phyloP scores from a whole-genome alignment of 2,329 filamentous ascomycete species.

The Coniella lustricola region DNA sequence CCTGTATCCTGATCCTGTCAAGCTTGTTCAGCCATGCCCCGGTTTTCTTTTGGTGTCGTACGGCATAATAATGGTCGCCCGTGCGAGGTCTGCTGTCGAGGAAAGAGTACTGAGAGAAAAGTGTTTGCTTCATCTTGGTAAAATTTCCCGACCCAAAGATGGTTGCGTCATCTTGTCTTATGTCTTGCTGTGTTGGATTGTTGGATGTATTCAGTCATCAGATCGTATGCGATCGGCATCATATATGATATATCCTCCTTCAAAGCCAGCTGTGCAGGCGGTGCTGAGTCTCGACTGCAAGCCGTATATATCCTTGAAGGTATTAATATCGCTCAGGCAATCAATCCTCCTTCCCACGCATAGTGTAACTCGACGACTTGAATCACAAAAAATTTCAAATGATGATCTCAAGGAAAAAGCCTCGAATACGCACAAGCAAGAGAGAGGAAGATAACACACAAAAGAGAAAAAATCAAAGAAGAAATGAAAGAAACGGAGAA shows the following conservation, averaged over 20 bases:
- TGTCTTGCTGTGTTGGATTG: background rate
- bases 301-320: slow-evolving; percentile 6
- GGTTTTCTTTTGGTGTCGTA: slow-evolving; percentile 16
- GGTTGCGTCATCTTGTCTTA: background rate
- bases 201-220: slow-evolving; percentile 13
- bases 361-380: no score
- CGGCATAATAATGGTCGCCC: slow-evolving; percentile 18
- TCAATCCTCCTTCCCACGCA: no score
- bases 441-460: slow-evolving; percentile 2
- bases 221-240: slow-evolving; percentile 12
- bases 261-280: slow-evolving; percentile 4
- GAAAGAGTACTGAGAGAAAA: background rate
- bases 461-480: background rate
- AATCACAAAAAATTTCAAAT: no score
- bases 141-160: background rate
- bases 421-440: no score
- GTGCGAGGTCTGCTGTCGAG: slow-evolving; percentile 14
- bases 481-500: slow-evolving; percentile 8
- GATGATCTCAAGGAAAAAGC: no score
- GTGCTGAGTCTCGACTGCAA: slow-evolving; percentile 11
- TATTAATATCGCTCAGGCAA: slow-evolving; percentile 6
- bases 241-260: slow-evolving; percentile 5
- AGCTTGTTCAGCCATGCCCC: slow-evolving; percentile 16
- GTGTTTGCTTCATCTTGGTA: slow-evolving; percentile 5
- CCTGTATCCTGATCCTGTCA: slow-evolving; percentile 15